Base-by-base conservation (phyloP, 768 basidiomycete genomes). In the Exsudoporus frostii region DNA sequence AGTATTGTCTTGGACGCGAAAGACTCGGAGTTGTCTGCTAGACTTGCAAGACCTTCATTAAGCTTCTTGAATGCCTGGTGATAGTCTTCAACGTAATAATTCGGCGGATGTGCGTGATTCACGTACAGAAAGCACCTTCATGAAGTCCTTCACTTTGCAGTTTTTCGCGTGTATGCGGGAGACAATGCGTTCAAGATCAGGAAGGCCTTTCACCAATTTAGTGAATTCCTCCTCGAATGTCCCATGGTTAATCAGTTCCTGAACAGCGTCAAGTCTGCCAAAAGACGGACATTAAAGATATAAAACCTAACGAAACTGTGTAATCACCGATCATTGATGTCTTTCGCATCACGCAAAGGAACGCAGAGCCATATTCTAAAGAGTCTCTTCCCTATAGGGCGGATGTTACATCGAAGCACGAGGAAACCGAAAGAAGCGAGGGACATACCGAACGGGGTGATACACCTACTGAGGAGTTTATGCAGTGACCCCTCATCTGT, bases 351-450 rank as follows among this genome's bases (percentile, higher is more conserved):
- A 29, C 87, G 83, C 56, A 99, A 72, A 19, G 97, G 97, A 79
- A 88, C 88, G 57, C 92, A 97, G 8, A 99, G 76, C 97, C 97
- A 99, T 48, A 96, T 88, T 38, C 95, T 84, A 80, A 99, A 98
- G 27, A 98, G 77, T 24, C 97, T 83, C 69, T 98, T 98, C 37
- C 94, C 92, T 92, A 49, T 24, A 41, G n/a, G 11, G 45, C 13
- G 45, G 44, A 29, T n/a, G 58, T 58, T 36, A 59, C 15, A 24
- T 25, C 43, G 48, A 53, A 47, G 47, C 41, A 51, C 11, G 39
- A 22, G 19, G 8, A 50, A 51, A 53, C 30, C 29, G 6, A 51
- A 51, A 50, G 58, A 8, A 51, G 47, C 36, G 58, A 55, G 27
- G 44, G 25, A 60, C 50, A 20, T 60, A 89, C 93, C 97, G 56